Base-by-base conservation (phyloP, 179 eudicot species). In the Patellifolia procumbens region DNA sequence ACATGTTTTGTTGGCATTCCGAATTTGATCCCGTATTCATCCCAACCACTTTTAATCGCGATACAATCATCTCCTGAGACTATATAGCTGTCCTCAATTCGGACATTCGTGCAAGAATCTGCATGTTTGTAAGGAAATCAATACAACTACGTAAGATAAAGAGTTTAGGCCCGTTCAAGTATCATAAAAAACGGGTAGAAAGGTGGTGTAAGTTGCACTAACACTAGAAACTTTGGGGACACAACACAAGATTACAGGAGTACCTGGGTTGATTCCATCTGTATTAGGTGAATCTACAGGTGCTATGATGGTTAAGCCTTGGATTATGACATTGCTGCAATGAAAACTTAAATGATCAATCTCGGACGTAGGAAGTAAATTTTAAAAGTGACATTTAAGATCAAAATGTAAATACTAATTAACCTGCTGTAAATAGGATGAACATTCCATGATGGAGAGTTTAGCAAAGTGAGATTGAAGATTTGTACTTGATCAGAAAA, bases 11-110 rank as follows among this genome's bases (percentile, higher is more conserved):
- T 93, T 11, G 97, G 97, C 89, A 87, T 87, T 8, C 91, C 91
- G 66, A 85, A 83, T 10, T 83, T 78, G 62, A 91, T 93, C 3
- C 98, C 98, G 59, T 91, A 93, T 39, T 91, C 85, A 45, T 93
- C 98, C 98, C 97, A 91, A 28, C 97, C 97, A 69, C 91, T 88
- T 63, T 93, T 93, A 4, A 91, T 83, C 4, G 97, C 97, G 1
- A 93, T 85, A 61, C 98, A 93, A 73, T 93, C 98, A 53, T 93
- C 97, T 16, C 97, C 97, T 3, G 97, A 93, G 78, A 91, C 89
- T 0, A 91, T 90, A 83, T 76, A 91, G 66, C 62, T 79, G 84
- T 93, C 94, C 46, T 89, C 86, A 5, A 93, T 90, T 53, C 82
- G 82, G 15, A 91, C 91, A 61, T 91, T 90, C 34, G 94, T 81